Evolutionary conservation across 176 grass and related monocot species (phyloP), one percentile per base, ranked within the genome.

Genomic region (Musa itinerans): DNA sequence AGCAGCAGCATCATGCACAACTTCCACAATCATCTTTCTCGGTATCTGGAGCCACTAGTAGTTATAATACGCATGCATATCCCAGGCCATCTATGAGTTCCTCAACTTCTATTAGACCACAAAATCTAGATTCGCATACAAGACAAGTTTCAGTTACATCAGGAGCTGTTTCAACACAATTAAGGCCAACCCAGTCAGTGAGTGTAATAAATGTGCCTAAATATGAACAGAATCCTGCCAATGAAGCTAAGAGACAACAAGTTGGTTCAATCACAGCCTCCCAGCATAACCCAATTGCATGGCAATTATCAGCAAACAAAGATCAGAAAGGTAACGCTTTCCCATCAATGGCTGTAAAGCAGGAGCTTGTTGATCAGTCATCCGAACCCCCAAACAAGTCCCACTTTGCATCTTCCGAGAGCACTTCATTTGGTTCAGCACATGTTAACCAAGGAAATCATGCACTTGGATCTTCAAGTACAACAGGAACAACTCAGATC

Each of bases 361-460:
- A 84, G 52, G 90, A 89, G 81, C 66, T 71, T 71, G 53, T 78
- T 80, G 82, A 74, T 64, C 81, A 85, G 53, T 53, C 50, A 52
- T 71, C 78, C 71, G 82, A 85, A 83, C 74, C 77, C 72, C 58
- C 26, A 10, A 64, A 82, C 10, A 84, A 71, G 24, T 67, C 63
- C 12, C 58, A 81, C 11, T 29, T 73, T 74, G 22, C 22, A 73
- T 52, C 29, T 21, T 24, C 11, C 9, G 56, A 64, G 68, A 65
- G 50, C 21, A 24, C 78, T 74, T 86, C 75, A 83, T 80, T 86
- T 83, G 53, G 53, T 78, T 59, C 75, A 48, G 65, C 84, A 82
- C 86, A 89, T 67, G 70, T 67, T 26, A 92, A 89, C 74, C 89
- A 96, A 89, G 76, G 76, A 75, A 84, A 83, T 74, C 56, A 75